Evolutionary conservation across 208 protist genomes (phyloP), one percentile per base, ranked within the genome.

Genomic region (Tetramitus jugosus): DNA sequence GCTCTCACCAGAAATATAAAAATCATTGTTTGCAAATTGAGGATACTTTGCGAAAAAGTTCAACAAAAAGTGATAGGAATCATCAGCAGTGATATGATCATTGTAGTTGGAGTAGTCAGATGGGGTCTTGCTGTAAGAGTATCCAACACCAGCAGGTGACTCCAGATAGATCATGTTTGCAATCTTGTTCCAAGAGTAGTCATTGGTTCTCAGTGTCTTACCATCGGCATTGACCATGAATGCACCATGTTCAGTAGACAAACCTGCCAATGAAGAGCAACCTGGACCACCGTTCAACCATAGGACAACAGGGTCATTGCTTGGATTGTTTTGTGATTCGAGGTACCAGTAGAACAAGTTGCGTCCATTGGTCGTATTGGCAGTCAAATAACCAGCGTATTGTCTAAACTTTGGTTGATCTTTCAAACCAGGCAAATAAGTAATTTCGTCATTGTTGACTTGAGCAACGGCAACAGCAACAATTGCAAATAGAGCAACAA

Each of bases 1-100:
- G 26, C 75, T 80, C 29, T 84, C 85, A 31, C 80, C 83, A 46
- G 90, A 79, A 76, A 91, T 77, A 85, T 88, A 93, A 45, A 93
- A 82, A 13, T 83, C 80, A 76, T 91, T 87, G 68, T 84, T 87
- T 8, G 88, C 80, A 74, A 78, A 87, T 80, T 87, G 77, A 10
- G 83, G 81, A 53, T 83, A 87, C 23, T 79, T 23, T 31, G 3
- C 37, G 78, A 87, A 85, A 23, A 74, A 85, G 3, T 40, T n/a
- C 2, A 79, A 13, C 0, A 85, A 29, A 7, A 77, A 78, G 8
- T n/a, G 2, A 72, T 78, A 81, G 4, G 49, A 76, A 62, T 83
- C 81, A 45, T 79, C 6, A 33, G 80, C 45, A 45, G 71, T 31
- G 0, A 33, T 23, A 46, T 56, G 40, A 37, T 83, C 81, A 14